Evolutionary conservation across 1,139 yeast genomes (phyloP).

Genomic region (Yarrowia galli): DNA sequence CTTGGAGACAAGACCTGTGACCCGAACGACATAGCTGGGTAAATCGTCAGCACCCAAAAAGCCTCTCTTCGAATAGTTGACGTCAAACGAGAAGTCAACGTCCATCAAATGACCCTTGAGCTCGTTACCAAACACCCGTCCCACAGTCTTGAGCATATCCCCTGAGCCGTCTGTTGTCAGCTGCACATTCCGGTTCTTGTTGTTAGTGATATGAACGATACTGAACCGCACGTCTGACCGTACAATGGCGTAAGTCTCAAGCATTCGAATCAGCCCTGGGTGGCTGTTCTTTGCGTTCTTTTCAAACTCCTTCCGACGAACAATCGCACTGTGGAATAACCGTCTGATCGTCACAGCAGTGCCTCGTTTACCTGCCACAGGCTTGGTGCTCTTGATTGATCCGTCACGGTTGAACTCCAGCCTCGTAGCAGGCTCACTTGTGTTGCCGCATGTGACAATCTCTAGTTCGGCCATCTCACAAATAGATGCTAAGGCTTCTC

Average conservation of each 20-base stretch:
- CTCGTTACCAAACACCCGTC: constrained; percentile 73
- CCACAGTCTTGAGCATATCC: constrained; percentile 61
- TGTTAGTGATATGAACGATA: constrained; percentile 59
- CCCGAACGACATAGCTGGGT: constrained; percentile 35
- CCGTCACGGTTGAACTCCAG: constrained; percentile 66
- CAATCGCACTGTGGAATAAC: constrained; percentile 66
- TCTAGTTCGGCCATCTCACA: constrained; percentile 54
- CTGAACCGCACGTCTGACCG: constrained; percentile 63
- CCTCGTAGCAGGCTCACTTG: constrained; percentile 63
- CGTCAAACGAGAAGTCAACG: constrained; percentile 50
- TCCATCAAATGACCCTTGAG: constrained; percentile 65
- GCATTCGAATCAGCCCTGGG: constrained; percentile 63
- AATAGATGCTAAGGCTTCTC: constrained; percentile 51
- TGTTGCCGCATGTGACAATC: constrained; percentile 63
- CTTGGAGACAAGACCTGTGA: constrained; percentile 72
- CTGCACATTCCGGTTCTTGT: constrained; percentile 42
- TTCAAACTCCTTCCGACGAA: constrained; percentile 70
- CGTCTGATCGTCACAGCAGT: constrained; percentile 60
- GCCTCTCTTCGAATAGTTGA: constrained; percentile 7
- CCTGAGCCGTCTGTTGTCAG: constrained; percentile 58
- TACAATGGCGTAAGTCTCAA: constrained; percentile 76
- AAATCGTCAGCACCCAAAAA: constrained; percentile 9
- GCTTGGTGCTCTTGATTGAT: constrained; percentile 51
- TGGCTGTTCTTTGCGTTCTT: constrained; percentile 77
- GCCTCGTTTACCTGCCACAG: constrained; percentile 56